A percentile compares a stretch with the other conserved stretches of the same genome.
phyloP scores from a whole-genome alignment of 2,329 filamentous ascomycete genomes.

The Drechmeria coniospora region DNA sequence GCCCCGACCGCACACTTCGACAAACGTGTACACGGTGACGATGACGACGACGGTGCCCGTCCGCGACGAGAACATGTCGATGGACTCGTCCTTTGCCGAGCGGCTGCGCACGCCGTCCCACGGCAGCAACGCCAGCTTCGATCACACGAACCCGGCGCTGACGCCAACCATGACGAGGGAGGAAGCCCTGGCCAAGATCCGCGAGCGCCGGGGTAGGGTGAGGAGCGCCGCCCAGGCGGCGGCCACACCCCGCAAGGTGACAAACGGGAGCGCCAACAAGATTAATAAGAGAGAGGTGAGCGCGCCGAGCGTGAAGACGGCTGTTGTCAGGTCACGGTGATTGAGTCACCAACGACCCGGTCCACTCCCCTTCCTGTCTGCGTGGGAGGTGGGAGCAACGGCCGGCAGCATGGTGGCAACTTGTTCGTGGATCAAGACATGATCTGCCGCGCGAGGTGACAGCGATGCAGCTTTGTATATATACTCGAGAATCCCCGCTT shows the following conservation, averaged over 20 bases:
- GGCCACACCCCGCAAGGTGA: constrained; percentile 39
- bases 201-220: constrained; percentile 55
- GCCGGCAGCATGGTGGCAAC: no score
- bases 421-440: no score
- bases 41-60: constrained; percentile 39
- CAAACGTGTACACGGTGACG: constrained; percentile 29
- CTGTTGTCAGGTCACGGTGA: constrained; percentile 2
- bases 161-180: constrained; percentile 56
- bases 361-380: no score
- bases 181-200: constrained; percentile 60
- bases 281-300: constrained; percentile 31
- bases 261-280: constrained; percentile 35
- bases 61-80: constrained; percentile 24
- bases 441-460: no score
- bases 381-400: no score
- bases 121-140: constrained; percentile 27
- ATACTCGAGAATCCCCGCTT: no score
- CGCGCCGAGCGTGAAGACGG: constrained; percentile 21
- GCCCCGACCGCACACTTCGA: constrained; percentile 29
- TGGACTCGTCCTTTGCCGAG: constrained; percentile 26
- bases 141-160: constrained; percentile 40
- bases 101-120: constrained; percentile 29
- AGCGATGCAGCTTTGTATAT: no score
- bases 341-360: no score
- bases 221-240: constrained; percentile 50